Evolutionary conservation across 83 land plant genomes (phyloP), one percentile per base, ranked within the genome.

Genomic region (Thuja plicata): DNA sequence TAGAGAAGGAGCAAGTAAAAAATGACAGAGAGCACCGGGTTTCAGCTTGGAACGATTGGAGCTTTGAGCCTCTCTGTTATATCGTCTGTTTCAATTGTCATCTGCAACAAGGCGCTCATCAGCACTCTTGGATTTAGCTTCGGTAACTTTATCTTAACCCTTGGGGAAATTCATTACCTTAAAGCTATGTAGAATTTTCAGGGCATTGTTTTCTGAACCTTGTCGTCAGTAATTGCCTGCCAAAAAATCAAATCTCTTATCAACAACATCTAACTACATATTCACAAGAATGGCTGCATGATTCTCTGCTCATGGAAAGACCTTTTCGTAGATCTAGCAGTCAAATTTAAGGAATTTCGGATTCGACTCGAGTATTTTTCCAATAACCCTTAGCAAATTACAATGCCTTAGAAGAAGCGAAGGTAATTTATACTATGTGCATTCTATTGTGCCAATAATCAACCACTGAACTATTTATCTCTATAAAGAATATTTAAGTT

Each of bases 81-180:
- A 19, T 96, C 97, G 15, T 95, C 97, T 6, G 98, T 96, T 41
- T 94, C 98, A 6, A 96, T 96, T 77, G 97, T 96, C 71, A 95
- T 96, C 80, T 96, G 97, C 92, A 96, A 96, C 91, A 96, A 96
- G 90, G 97, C 97, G 12, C 94, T 96, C 86, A 96, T 96, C 62
- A 93, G 93, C 90, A 89, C 95, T 13, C 91, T 96, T n/a, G 92
- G 95, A 41, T 96, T 96, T 89, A 90, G 50, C 80, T 96, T 96
- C 52, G 98, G 98, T 96, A 87, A 40, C 89, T 79, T 62, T 24
- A 10, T 27, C 48, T 19, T 80, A 80, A 80, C 40, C 83, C 27
- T 43, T 89, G 11, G 13, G 13, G 4, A 81, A 43, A 41, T 43
- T 24, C 50, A 41, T 41, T 19, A n/a, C 83, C 12, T 37, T 24